These are phyloP conservation scores for Daldinia caldariorum DNA, from an alignment of 495 filamentous ascomycete genomes.

Conservation along the genomic window DNA sequence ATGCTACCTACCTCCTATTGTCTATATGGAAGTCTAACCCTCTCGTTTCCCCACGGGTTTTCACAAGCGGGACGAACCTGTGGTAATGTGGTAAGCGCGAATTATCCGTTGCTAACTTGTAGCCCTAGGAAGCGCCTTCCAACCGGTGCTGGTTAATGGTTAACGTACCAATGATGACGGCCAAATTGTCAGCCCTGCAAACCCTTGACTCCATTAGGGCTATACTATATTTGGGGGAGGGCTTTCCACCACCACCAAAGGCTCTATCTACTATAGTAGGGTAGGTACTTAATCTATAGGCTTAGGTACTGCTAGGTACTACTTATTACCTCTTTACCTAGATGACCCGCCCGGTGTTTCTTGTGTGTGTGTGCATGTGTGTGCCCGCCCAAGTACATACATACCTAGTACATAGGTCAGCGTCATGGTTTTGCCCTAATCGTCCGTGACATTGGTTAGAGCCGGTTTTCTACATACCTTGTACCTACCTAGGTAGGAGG, in stretches of 20 bases:
- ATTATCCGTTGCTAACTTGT: neutral
- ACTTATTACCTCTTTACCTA: no score
- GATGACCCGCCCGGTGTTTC: no score
- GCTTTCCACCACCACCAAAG: constrained; percentile 6
- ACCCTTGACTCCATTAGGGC: constrained; percentile 20
- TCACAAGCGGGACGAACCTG: neutral
- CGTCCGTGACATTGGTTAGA: neutral
- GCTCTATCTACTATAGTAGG: no score
- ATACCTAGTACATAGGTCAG: neutral
- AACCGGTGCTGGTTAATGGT: constrained; percentile 3
- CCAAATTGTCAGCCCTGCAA: constrained; percentile 31
- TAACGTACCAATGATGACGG: constrained; percentile 33
- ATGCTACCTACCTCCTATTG: no score
- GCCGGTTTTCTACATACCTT: no score
- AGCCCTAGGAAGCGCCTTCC: constrained; percentile 2
- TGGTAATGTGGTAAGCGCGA: constrained; percentile 1
- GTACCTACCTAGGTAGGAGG: no score
- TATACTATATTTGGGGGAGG: constrained; percentile 12
- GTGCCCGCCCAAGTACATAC: neutral
- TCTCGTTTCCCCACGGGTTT: constrained; percentile 1
- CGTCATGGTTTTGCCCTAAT: constrained; percentile 8
- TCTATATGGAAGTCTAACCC: no score
- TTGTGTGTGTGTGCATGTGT: neutral
- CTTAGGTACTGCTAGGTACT: no score
- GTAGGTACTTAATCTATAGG: no score